These are phyloP conservation scores for Phaeosphaeria sp. DNA, from an alignment of 2,329 filamentous ascomycete genomes.

Conservation along the genomic window DNA sequence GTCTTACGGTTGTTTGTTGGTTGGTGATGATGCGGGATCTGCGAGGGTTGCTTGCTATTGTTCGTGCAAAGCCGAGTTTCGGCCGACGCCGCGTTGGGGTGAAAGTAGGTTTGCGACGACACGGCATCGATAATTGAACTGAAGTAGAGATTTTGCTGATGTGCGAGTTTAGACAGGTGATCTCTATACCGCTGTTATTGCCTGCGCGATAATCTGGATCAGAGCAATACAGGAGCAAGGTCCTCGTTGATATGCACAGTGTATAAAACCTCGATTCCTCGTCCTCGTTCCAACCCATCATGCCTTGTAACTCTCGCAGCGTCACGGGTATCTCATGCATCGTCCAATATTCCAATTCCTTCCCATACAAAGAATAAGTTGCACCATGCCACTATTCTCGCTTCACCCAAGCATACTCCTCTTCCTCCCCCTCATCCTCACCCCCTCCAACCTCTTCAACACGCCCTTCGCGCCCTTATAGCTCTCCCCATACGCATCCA, in stretches of 20 bases:
- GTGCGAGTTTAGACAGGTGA: background rate
- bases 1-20: background rate
- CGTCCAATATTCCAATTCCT: too few species aligned
- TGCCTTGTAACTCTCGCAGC: too few species aligned
- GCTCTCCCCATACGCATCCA: slow-evolving; percentile 74
- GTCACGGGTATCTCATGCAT: too few species aligned
- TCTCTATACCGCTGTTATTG: background rate
- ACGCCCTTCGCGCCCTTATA: slow-evolving; percentile 79
- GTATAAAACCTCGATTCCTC: too few species aligned
- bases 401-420: slow-evolving; percentile 89
- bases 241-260: too few species aligned
- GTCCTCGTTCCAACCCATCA: too few species aligned
- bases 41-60: background rate
- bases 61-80: background rate
- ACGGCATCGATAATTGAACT: background rate
- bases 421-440: slow-evolving; percentile 92
- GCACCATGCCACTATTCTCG: background rate
- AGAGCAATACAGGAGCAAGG: too few species aligned
- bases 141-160: background rate
- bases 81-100: background rate
- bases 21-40: background rate
- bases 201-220: background rate
- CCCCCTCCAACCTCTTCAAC: slow-evolving; percentile 85
- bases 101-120: background rate
- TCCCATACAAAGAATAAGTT: too few species aligned